Conservation (phyloP, 2,329 filamentous ascomycete genomes). For the Colletotrichum echinochloae region DNA sequence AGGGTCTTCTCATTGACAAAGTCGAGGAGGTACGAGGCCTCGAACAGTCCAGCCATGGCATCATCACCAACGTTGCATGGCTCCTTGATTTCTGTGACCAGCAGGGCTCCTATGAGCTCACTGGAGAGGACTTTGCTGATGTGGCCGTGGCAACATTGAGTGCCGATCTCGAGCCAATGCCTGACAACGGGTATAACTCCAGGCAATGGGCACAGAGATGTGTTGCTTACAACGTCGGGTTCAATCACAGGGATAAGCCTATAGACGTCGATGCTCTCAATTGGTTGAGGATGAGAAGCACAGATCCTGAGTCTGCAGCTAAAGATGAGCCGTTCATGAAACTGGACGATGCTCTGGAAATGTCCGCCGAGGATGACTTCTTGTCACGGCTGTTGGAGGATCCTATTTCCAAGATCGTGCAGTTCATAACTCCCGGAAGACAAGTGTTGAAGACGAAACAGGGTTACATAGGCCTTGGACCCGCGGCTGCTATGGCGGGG, state of each 20-base stretch:
- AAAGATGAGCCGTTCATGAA: background rate
- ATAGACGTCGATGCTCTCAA: background rate
- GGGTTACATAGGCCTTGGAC: conserved; percentile 7
- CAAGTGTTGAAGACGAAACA: background rate
- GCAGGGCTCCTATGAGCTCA: background rate
- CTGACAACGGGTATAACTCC: background rate
- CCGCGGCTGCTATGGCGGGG: background rate
- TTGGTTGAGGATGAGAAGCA: background rate
- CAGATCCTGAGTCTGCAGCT: background rate
- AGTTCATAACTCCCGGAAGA: conserved; percentile 5
- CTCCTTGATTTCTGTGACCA: conserved; percentile 7
- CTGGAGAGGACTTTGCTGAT: background rate
- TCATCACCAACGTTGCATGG: conserved; percentile 21
- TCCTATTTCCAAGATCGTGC: conserved; percentile 6
- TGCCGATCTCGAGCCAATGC: conserved; percentile 4
- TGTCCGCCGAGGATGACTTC: background rate
- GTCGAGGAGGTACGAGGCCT: background rate
- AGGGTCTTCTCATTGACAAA: conserved; percentile 3
- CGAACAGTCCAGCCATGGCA: background rate
- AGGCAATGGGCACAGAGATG: conserved; percentile 16
- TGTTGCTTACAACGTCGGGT: conserved; percentile 3
- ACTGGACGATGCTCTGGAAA: background rate
- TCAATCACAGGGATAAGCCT: background rate
- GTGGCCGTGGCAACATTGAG: conserved; percentile 12
- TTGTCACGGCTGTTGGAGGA: background rate